Conservation (phyloP, 257 asterid genomes). For the Solanum microdontum region DNA sequence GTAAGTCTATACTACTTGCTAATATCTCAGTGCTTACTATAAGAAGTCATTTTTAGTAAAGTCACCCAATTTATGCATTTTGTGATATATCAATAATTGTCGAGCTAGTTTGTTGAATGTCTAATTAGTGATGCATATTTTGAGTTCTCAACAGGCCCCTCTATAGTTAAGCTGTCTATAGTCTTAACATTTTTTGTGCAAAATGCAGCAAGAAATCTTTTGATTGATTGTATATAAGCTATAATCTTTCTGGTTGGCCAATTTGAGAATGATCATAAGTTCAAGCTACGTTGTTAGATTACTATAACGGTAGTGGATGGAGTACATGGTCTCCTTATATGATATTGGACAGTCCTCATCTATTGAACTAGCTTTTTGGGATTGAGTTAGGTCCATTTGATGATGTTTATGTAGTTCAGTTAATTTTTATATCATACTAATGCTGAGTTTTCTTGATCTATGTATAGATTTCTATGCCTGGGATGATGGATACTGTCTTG, state of each 20-base stretch:
- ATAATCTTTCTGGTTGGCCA: not conserved
- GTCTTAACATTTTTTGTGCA: not conserved
- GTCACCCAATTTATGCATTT: not conserved
- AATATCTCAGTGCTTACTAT: not conserved
- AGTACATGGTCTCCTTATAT: not conserved
- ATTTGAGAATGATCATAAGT: not conserved
- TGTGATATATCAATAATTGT: not conserved
- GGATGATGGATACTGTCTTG: slow-evolving; percentile 98
- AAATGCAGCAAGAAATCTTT: not conserved
- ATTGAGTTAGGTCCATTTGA: not conserved
- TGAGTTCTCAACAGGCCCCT: not conserved
- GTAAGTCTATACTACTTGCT: slow-evolving; percentile 22
- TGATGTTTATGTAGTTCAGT: not conserved
- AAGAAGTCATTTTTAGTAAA: too few species aligned
- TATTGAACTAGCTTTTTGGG: not conserved
- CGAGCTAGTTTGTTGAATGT: not conserved
- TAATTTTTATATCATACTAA: not conserved
- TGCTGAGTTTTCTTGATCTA: not conserved
- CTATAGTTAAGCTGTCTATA: not conserved
- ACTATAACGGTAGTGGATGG: not conserved
- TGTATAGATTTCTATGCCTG: slow-evolving; percentile 87
- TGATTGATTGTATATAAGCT: not conserved
- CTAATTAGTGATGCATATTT: not conserved
- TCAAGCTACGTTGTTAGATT: not conserved
- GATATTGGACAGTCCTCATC: not conserved